Percentiles rank a stretch among this genome's conserved stretches.
Conservation (phyloP, 2,329 filamentous ascomycete species). For the Alternaria dauci region DNA sequence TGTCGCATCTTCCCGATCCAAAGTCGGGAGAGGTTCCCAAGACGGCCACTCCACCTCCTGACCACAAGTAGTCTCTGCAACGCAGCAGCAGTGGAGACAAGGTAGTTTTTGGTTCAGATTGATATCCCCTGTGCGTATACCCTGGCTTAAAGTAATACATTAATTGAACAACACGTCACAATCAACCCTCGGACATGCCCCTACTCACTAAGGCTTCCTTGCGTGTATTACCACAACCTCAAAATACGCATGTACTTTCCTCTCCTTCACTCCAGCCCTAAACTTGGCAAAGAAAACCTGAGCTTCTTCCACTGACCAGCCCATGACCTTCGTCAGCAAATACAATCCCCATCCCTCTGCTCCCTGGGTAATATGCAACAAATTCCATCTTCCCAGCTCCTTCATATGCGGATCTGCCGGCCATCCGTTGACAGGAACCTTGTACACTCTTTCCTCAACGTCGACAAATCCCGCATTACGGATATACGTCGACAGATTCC, state of each 20-base stretch:
- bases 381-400: conserved; percentile 46
- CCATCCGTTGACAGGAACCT: conserved; percentile 43
- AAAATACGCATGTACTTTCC: conserved; percentile 44
- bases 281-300: conserved; percentile 53
- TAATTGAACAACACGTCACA: conserved; percentile 9
- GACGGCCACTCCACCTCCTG: conserved; percentile 17
- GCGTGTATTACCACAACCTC: conserved; percentile 33
- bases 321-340: conserved; percentile 40
- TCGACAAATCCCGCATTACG: conserved; percentile 37
- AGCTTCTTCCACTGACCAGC: conserved; percentile 53
- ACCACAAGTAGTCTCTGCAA: conserved; percentile 16
- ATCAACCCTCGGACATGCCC: not conserved
- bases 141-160: conserved; percentile 14
- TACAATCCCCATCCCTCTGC: conserved; percentile 42
- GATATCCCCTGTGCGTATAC: conserved; percentile 23
- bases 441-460: conserved; percentile 39
- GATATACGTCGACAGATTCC: conserved; percentile 38
- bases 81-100: not conserved
- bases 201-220: conserved; percentile 16
- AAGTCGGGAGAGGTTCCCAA: conserved; percentile 25
- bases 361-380: conserved; percentile 39
- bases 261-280: conserved; percentile 41
- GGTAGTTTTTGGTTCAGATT: conserved; percentile 27
- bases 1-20: conserved; percentile 49
- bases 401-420: conserved; percentile 40